phyloP scores from a whole-genome alignment of 805 yeast genomes.

The Torulaspora microellipsoides region DNA sequence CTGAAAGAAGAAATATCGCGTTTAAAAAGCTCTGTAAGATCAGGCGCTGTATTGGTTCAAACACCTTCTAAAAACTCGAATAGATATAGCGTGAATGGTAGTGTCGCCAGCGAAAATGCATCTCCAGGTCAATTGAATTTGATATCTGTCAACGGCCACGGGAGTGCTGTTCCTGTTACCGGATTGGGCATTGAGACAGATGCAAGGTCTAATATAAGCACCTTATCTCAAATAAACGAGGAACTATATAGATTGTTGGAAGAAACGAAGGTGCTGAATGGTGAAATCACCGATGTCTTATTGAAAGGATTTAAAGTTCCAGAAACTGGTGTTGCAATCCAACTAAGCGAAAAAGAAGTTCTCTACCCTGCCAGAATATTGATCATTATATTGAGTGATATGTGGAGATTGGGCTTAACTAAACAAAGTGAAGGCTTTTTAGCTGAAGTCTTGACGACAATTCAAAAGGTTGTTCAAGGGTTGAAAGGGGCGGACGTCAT shows the following conservation, averaged over 20 bases:
- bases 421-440: conserved; percentile 86
- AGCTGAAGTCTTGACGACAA: conserved; percentile 81
- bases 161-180: conserved; percentile 12
- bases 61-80: conserved; percentile 33
- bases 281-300: conserved; percentile 82
- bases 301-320: conserved; percentile 83
- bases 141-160: conserved; percentile 17
- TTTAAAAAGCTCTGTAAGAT: conserved; percentile 35
- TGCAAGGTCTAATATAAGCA: conserved; percentile 39
- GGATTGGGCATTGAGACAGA: conserved; percentile 34
- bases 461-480: conserved; percentile 77
- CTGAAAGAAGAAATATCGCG: conserved; percentile 46
- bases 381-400: conserved; percentile 85
- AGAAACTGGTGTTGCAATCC: conserved; percentile 76
- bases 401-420: conserved; percentile 97
- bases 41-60: conserved; percentile 32
- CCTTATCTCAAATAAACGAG: conserved; percentile 67
- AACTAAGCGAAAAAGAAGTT: conserved; percentile 81
- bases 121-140: conserved; percentile 24
- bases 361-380: conserved; percentile 94
- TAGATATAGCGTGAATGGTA: conserved; percentile 33
- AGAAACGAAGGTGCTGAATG: conserved; percentile 66
- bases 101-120: conserved; percentile 17
- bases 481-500: conserved; percentile 82
- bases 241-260: conserved; percentile 68